These are phyloP conservation scores for Cyclotella cryptica DNA, from an alignment of 108 stramenopile genomes.

Conservation along the genomic window DNA sequence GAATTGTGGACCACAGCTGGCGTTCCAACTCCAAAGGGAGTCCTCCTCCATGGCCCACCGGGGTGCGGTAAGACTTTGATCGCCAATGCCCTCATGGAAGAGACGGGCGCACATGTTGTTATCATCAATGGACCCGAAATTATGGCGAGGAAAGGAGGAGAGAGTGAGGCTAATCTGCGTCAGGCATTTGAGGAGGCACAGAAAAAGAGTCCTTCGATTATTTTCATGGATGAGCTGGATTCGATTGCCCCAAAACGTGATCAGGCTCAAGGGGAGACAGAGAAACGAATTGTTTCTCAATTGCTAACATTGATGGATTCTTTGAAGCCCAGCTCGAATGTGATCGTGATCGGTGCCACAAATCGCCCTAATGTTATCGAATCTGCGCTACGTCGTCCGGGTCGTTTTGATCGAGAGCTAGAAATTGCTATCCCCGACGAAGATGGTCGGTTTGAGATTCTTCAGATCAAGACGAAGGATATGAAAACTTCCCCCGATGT, in stretches of 20 bases:
- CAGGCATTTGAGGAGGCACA: conserved; percentile 94
- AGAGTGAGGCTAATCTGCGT: conserved; percentile 89
- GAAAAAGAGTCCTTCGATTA: conserved; percentile 91
- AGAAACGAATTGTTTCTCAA: conserved; percentile 98
- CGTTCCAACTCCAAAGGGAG: conserved; percentile 95
- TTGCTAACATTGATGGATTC: conserved; percentile 96
- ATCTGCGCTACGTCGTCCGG: conserved; percentile 94
- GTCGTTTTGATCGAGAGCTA: conserved; percentile 96
- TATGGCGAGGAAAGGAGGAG: conserved; percentile 96
- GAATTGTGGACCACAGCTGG: conserved; percentile 96
- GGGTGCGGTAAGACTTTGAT: conserved; percentile 98
- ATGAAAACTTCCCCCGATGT: conserved; percentile 90
- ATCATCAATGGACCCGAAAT: conserved; percentile 99
- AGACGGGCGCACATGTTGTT: conserved; percentile 96
- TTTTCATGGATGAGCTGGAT: conserved; percentile 99
- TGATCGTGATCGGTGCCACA: conserved; percentile 97
- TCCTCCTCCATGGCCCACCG: conserved; percentile 95
- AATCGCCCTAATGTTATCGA: conserved; percentile 95
- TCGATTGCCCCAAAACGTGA: conserved; percentile 98
- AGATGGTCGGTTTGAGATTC: conserved; percentile 91
- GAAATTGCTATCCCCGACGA: conserved; percentile 96
- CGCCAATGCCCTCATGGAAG: conserved; percentile 94
- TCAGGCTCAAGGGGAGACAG: conserved; percentile 92
- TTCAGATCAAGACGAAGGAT: conserved; percentile 96
- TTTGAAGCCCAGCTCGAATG: conserved; percentile 89